Conservation (phyloP, 768 basidiomycete genomes). For the Mrakia frigida region DNA sequence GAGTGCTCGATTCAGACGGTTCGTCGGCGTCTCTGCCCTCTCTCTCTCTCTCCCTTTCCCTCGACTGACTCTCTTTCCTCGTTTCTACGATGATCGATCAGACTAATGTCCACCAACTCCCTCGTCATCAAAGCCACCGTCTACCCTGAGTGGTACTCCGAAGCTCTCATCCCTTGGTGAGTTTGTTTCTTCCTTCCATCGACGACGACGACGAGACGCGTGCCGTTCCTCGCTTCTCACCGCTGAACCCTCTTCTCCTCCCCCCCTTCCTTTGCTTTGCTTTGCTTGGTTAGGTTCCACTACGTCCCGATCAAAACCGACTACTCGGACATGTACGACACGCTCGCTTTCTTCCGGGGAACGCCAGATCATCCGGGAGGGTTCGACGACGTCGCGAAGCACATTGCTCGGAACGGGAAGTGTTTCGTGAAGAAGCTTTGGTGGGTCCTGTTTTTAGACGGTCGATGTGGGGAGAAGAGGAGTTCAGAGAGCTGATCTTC, state of each 20-base stretch:
- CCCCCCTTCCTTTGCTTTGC: too few relatives aligned
- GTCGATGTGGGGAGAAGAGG: too few relatives aligned
- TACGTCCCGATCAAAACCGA: conserved; percentile 64
- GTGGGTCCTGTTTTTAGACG: conserved; percentile 34
- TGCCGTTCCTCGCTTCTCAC: not conserved
- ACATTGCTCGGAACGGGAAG: conserved; percentile 56
- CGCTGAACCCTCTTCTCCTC: not conserved
- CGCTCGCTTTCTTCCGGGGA: conserved; percentile 53
- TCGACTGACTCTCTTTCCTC: not conserved
- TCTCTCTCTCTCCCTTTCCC: not conserved
- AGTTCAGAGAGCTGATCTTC: too few relatives aligned
- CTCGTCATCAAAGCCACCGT: conserved; percentile 43
- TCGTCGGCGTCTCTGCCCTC: not conserved
- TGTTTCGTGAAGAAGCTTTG: conserved; percentile 56
- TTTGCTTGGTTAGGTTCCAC: conserved; percentile 43
- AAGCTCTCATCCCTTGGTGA: conserved; percentile 20
- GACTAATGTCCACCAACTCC: conserved; percentile 43
- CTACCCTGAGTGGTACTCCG: conserved; percentile 25
- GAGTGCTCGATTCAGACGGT: not conserved
- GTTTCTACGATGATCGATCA: too few relatives aligned
- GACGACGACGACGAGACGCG: too few relatives aligned
- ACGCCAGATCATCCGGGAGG: conserved; percentile 37
- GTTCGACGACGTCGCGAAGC: conserved; percentile 57
- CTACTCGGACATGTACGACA: conserved; percentile 63
- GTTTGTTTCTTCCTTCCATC: too few relatives aligned